A percentile compares a stretch with the other conserved stretches of the same genome.
Evolutionary conservation across 345 rosid genomes (phyloP).

Genomic region (Brassica juncea): DNA sequence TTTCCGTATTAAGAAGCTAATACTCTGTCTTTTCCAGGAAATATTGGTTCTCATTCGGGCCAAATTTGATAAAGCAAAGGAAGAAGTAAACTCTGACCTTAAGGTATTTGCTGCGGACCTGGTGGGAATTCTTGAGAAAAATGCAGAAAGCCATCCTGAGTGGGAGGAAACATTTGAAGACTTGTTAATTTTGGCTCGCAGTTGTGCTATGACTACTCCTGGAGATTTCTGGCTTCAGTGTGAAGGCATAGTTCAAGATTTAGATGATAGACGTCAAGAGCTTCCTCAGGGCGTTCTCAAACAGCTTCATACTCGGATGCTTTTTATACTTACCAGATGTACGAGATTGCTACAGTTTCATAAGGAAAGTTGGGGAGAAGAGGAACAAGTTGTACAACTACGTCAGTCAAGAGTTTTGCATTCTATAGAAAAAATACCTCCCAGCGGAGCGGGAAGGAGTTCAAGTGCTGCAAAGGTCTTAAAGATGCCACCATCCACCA

Average conservation of each 20-base stretch:
- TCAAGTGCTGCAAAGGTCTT: constrained; percentile 58
- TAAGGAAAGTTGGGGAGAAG: constrained; percentile 93
- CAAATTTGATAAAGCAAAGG: constrained; percentile 97
- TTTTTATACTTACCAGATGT: constrained; percentile 96
- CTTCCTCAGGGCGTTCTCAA: constrained; percentile 86
- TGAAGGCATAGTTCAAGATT: constrained; percentile 97
- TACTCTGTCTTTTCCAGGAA: constrained; percentile 57
- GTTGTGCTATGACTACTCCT: constrained; percentile 91
- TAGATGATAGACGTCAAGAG: constrained; percentile 98
- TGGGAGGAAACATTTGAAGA: constrained; percentile 99
- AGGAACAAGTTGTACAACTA: constrained; percentile 71
- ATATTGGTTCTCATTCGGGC: constrained; percentile 76
- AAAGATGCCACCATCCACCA: constrained; percentile 56
- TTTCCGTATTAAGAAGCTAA: constrained; percentile 29
- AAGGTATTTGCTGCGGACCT: constrained; percentile 97
- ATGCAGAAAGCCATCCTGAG: constrained; percentile 96
- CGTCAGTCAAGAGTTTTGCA: constrained; percentile 76
- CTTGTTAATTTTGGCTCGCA: constrained; percentile 89
- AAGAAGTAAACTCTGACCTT: constrained; percentile 99
- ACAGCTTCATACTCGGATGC: constrained; percentile 97
- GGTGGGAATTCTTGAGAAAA: constrained; percentile 93
- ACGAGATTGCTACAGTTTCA: constrained; percentile 97
- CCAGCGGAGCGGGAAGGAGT: constrained; percentile 55
- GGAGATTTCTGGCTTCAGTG: constrained; percentile 99
- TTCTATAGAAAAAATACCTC: constrained; percentile 72